A percentile compares a stretch with the other conserved stretches of the same genome.
Conservation (phyloP, 345 rosid genomes). For the Aegle marmelos region DNA sequence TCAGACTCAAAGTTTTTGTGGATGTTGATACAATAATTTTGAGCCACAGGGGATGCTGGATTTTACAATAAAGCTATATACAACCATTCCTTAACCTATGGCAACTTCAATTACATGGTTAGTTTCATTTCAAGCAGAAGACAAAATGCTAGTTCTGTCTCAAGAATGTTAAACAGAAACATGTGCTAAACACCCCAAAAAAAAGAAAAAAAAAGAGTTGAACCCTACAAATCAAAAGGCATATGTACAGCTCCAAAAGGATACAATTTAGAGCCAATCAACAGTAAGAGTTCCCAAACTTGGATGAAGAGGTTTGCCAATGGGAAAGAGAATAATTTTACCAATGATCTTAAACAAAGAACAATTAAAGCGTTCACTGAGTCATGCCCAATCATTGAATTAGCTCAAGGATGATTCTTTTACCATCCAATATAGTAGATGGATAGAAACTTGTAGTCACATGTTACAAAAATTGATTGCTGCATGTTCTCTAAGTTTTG, state of each 20-base stretch:
- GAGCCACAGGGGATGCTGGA: neutral
- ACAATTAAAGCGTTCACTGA: neutral
- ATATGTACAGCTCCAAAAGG: neutral
- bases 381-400: neutral
- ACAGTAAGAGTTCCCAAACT: neutral
- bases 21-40: neutral
- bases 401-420: neutral
- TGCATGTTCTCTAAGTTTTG: neutral
- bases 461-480: neutral
- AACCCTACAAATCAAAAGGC: neutral
- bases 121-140: neutral
- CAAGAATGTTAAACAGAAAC: neutral
- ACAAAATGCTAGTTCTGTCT: neutral
- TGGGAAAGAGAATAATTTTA: neutral
- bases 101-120: neutral
- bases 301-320: neutral
- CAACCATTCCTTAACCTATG: neutral
- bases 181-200: neutral
- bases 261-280: neutral
- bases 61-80: neutral
- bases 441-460: neutral
- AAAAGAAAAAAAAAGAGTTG: too few species aligned
- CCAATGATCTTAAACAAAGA: too few species aligned
- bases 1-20: neutral
- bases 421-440: too few species aligned